Base-by-base conservation (phyloP, 257 asterid genomes). In the Solanum ahanhuiri region DNA sequence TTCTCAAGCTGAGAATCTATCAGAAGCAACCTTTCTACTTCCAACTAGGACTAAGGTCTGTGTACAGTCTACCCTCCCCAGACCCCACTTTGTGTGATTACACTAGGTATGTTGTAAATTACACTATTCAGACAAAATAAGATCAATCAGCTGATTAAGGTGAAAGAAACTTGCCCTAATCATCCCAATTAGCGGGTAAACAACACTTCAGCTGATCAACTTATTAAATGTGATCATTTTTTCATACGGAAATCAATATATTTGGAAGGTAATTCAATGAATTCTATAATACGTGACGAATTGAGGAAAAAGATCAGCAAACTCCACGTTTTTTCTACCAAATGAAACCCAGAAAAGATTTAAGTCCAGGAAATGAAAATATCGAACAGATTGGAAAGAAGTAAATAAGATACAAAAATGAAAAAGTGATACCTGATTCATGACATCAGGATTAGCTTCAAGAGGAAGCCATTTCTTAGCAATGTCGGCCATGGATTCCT, bases 401-500 rank as follows among this genome's bases (percentile, higher is more conserved):
- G 51, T 20, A 10, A 73, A 35, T 37, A 77, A 37, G n/a, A 64
- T 6, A 15, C n/a, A 60, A 71, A 5, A 3, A 39, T 12, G 8
- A 51, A 41, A 28, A 64, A 71, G 39, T 70, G 17, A 17, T 66
- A 96, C 99, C 99, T 96, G 99, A 91, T 96, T 96, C 97, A 94
- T 96, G 67, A 95, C 92, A 86, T 96, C 99, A 12, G 98, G 99
- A 85, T 95, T 96, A 76, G 99, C 98, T 93, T 96, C 99, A 64
- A 96, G 98, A 87, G 99, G 99, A 90, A 96, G 97, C 98, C 99
- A 96, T 90, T 90, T 93, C 91, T 95, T 96, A 81, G 93, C 35
- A 54, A 15, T 81, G 69, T 86, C 89, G 57, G 96, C 96, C 99
- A 95, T 96, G 81, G 73, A 85, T 45, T n/a, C 28, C 84, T 72